These are phyloP conservation scores for Helicostylum pulchrum DNA, from an alignment of 192 early-diverging fungal genomes.

Conservation along the genomic window DNA sequence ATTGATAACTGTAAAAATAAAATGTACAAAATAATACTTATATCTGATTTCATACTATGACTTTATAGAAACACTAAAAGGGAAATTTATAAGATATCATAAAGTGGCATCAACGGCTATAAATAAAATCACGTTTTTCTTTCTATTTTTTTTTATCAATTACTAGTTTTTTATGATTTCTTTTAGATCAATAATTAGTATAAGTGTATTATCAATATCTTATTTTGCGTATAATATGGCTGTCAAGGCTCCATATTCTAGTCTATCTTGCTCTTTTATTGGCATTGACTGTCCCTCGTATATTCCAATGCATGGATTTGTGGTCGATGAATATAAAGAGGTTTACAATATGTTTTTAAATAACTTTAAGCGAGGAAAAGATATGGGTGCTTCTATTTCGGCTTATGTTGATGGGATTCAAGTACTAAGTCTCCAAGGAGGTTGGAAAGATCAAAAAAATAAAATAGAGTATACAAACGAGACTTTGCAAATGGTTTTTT, in stretches of 20 bases:
- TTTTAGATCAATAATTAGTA: no score
- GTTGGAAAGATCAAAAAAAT: slow-evolving; percentile 43
- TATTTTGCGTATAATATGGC: not conserved
- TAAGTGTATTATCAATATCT: not conserved
- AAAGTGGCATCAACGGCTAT: no score
- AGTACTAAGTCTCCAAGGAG: slow-evolving; percentile 61
- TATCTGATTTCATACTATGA: no score
- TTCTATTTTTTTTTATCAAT: no score
- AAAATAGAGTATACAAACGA: slow-evolving; percentile 47
- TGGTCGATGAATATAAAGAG: slow-evolving; percentile 4
- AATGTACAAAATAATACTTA: no score
- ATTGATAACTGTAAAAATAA: no score
- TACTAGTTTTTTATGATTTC: no score
- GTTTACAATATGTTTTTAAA: slow-evolving; percentile 13
- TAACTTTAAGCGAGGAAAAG: slow-evolving; percentile 41
- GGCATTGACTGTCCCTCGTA: not conserved
- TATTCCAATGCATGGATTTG: slow-evolving; percentile 8
- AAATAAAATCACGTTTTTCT: no score
- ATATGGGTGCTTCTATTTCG: slow-evolving; percentile 45
- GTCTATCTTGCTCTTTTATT: not conserved
- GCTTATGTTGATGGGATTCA: slow-evolving; percentile 47
- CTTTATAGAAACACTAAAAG: no score
- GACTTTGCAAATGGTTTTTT: slow-evolving; percentile 68
- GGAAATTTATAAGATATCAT: no score
- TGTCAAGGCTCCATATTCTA: slow-evolving; percentile 1